phyloP scores from a whole-genome alignment of 2,329 filamentous ascomycete genomes.

The Dryadomyces quercivorus region DNA sequence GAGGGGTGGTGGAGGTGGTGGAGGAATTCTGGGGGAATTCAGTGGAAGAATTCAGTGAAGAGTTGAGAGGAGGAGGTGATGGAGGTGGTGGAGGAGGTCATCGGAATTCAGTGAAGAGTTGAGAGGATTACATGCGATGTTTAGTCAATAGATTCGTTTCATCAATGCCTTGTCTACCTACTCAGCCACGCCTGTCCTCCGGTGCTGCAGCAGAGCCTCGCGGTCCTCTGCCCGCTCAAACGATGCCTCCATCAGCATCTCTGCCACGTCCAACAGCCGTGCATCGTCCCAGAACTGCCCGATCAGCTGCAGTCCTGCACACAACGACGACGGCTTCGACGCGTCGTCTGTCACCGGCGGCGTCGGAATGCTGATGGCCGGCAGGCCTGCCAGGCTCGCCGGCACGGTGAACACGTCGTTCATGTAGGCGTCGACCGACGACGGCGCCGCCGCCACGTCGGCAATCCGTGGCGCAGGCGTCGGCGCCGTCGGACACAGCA shows the following conservation, averaged over 20 bases:
- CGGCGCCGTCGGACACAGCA: conserved; percentile 80
- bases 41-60: too few relatives aligned
- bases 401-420: conserved; percentile 96
- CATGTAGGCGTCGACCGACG: conserved; percentile 65
- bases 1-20: neutral
- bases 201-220: conserved; percentile 4
- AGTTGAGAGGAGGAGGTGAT: neutral
- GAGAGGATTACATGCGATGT: too few relatives aligned
- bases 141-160: neutral
- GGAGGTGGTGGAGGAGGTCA: neutral
- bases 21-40: too few relatives aligned
- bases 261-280: conserved; percentile 46
- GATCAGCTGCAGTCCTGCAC: conserved; percentile 59
- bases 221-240: conserved; percentile 5
- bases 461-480: conserved; percentile 29
- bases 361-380: conserved; percentile 69
- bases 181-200: conserved; percentile 3
- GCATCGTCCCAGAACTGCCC: conserved; percentile 73
- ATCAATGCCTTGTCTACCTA: neutral
- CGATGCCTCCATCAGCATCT: conserved; percentile 22
- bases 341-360: conserved; percentile 8
- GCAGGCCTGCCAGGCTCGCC: conserved; percentile 81
- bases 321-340: conserved; percentile 12
- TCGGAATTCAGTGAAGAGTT: neutral
- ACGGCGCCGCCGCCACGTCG: conserved; percentile 23